Conservation (phyloP, 176 grass and related monocot genomes). For the Oryza coarctata region DNA sequence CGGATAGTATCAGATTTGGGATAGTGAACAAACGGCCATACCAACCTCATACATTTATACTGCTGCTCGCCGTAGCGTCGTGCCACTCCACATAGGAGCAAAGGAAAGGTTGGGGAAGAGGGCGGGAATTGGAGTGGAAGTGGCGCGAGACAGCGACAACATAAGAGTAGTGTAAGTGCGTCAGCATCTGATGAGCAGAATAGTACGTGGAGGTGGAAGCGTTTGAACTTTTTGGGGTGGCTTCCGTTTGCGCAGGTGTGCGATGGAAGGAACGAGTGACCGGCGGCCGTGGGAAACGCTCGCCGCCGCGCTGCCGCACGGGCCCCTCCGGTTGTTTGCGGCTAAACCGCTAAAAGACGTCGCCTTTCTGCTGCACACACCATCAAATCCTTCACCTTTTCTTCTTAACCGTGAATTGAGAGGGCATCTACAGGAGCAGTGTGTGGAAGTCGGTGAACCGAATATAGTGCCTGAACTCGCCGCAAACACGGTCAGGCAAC, state of each 20-base stretch:
- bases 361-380: not conserved
- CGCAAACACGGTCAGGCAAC: not conserved
- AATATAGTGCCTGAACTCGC: not conserved
- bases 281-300: not conserved
- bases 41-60: not conserved
- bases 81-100: not conserved
- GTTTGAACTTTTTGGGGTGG: not conserved
- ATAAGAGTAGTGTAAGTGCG: not conserved
- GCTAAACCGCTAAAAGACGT: not conserved
- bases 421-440: not conserved
- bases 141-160: constrained; percentile 17
- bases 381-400: not conserved
- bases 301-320: not conserved
- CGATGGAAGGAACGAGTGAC: not conserved
- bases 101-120: constrained; percentile 36
- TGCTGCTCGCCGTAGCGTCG: not conserved
- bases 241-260: no score
- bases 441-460: not conserved
- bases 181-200: not conserved
- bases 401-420: not conserved
- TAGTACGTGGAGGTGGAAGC: not conserved
- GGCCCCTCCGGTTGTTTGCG: not conserved
- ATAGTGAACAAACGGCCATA: not conserved
- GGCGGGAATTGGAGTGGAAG: constrained; percentile 27
- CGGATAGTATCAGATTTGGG: not conserved